Conservation (phyloP, 805 yeast genomes). For the Suhomyces vadensis region DNA sequence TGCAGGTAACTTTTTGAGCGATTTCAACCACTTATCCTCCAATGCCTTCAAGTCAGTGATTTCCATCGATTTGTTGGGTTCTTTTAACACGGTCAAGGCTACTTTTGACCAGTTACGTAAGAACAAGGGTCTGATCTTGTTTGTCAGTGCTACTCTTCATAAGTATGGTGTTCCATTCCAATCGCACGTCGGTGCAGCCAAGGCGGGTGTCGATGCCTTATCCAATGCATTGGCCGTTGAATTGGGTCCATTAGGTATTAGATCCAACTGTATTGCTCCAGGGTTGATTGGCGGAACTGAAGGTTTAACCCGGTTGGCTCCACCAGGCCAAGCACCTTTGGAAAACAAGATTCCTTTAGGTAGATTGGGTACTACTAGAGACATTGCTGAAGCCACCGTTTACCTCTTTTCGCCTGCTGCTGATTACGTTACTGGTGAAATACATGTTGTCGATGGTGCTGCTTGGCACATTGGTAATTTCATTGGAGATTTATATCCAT, state of each 20-base stretch:
- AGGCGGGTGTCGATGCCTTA: slow-evolving; percentile 92
- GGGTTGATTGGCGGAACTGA: slow-evolving; percentile 89
- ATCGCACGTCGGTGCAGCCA: slow-evolving; percentile 90
- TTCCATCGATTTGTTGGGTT: slow-evolving; percentile 83
- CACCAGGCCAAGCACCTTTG: slow-evolving; percentile 39
- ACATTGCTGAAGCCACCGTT: slow-evolving; percentile 86
- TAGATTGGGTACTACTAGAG: slow-evolving; percentile 67
- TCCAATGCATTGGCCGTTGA: slow-evolving; percentile 85
- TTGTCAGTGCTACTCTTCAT: slow-evolving; percentile 88
- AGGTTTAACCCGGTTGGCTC: slow-evolving; percentile 69
- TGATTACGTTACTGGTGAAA: slow-evolving; percentile 71
- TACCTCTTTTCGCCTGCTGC: slow-evolving; percentile 85
- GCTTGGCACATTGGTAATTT: slow-evolving; percentile 74
- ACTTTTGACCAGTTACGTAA: slow-evolving; percentile 61
- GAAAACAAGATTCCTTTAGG: slow-evolving; percentile 59
- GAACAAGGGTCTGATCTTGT: slow-evolving; percentile 70
- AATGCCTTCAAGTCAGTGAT: slow-evolving; percentile 89
- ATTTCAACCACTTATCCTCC: slow-evolving; percentile 72
- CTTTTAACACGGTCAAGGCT: slow-evolving; percentile 88
- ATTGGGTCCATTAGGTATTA: slow-evolving; percentile 84
- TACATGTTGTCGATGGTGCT: slow-evolving; percentile 86
- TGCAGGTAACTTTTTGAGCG: slow-evolving; percentile 88
- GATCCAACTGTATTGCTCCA: slow-evolving; percentile 86
- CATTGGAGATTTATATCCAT: slow-evolving; percentile 37
- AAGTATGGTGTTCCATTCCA: slow-evolving; percentile 88